Percentiles rank a stretch among this genome's conserved stretches.
Conservation (phyloP, 2,329 filamentous ascomycete genomes). For the Colletotrichum sp. region DNA sequence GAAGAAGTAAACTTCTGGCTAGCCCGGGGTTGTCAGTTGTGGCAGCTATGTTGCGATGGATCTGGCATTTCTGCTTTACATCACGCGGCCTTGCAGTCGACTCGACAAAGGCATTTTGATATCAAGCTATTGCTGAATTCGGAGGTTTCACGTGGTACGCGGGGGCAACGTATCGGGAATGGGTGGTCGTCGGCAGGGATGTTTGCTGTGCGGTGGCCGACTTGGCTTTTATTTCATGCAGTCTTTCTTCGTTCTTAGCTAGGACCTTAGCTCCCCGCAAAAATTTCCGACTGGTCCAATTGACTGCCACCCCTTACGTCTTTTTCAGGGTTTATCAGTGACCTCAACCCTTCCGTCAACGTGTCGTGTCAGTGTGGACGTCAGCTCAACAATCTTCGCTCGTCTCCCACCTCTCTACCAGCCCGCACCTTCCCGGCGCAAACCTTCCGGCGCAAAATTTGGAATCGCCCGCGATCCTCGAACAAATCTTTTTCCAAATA, state of each 20-base stretch:
- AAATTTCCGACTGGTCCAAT: constrained; percentile 16
- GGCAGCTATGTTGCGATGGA: not conserved
- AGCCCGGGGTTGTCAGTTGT: not conserved
- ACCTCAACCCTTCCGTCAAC: constrained; percentile 22
- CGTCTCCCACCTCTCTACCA: not conserved
- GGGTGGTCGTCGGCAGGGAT: not conserved
- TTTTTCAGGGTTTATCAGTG: constrained; percentile 18
- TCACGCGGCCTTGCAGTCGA: not conserved
- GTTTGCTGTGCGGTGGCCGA: not conserved
- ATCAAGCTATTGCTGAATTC: not conserved
- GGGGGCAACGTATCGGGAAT: not conserved
- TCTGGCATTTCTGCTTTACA: not conserved
- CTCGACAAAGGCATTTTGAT: not conserved
- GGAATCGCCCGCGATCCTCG: not conserved
- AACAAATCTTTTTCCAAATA: not conserved
- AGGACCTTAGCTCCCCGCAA: not conserved
- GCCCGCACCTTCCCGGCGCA: not conserved
- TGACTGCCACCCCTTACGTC: not conserved
- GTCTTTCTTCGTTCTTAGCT: not conserved
- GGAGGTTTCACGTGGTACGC: not conserved
- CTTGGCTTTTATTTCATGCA: not conserved
- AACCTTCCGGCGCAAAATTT: not conserved
- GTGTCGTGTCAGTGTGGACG: constrained; percentile 10
- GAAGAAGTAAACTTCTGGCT: not conserved
- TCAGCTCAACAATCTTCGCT: constrained; percentile 12